Conservation (phyloP, 306 rosid species). For the Boehmeria nivea region DNA sequence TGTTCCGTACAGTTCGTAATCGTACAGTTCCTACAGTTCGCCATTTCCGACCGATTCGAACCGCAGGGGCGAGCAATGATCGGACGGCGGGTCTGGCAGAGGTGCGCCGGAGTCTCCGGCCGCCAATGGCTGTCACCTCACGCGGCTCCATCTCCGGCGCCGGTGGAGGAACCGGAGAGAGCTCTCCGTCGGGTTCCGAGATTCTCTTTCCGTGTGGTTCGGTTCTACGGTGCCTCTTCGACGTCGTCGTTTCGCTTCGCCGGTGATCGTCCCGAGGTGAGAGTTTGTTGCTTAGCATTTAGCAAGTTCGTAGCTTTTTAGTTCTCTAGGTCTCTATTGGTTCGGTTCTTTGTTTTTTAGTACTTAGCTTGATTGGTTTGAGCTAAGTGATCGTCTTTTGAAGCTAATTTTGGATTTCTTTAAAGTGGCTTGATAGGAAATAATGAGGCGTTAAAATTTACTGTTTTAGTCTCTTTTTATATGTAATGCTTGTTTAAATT, state of each 20-base stretch:
- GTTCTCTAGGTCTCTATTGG: too few relatives aligned
- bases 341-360: too few relatives aligned
- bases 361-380: too few relatives aligned
- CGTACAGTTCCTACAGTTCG: neutral
- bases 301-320: neutral
- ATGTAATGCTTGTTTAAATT: too few relatives aligned
- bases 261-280: constrained; percentile 24
- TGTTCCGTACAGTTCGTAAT: too few relatives aligned
- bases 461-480: too few relatives aligned
- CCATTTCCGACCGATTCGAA: neutral
- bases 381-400: too few relatives aligned
- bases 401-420: too few relatives aligned
- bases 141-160: neutral
- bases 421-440: too few relatives aligned
- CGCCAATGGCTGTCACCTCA: constrained; percentile 14
- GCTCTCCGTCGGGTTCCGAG: neutral
- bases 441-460: too few relatives aligned
- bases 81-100: constrained; percentile 30
- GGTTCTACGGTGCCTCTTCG: constrained; percentile 2
- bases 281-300: constrained; percentile 9
- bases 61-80: constrained; percentile 18
- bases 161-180: neutral
- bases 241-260: constrained; percentile 17
- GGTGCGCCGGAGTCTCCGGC: constrained; percentile 24
- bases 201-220: constrained; percentile 9